Conservation (phyloP, 345 rosid genomes). For the Eucalyptus pauciflora region DNA sequence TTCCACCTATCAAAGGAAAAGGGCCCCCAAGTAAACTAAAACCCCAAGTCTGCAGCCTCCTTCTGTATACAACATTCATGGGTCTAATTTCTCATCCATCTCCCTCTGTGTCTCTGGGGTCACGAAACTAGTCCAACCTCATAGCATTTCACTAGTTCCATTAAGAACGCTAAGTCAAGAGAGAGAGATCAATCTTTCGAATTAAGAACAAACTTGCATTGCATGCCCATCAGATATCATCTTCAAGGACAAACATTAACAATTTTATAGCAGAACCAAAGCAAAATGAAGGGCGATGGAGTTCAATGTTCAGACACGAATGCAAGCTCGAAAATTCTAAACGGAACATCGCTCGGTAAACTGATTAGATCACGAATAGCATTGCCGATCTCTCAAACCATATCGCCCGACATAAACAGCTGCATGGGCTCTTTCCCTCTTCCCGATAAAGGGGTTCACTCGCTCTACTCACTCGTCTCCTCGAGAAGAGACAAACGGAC, state of each 20-base stretch:
- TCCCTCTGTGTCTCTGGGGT: not conserved
- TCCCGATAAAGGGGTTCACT: not conserved
- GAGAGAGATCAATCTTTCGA: not conserved
- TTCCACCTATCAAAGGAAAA: not conserved
- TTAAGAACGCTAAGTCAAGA: not conserved
- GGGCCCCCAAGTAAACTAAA: not conserved
- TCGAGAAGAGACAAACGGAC: not conserved
- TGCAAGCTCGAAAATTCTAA: not conserved
- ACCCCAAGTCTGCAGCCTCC: not conserved
- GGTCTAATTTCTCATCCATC: not conserved
- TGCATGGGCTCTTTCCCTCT: not conserved
- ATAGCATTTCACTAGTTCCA: not conserved
- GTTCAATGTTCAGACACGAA: not conserved
- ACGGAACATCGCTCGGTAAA: not conserved
- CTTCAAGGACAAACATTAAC: not conserved
- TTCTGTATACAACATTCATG: not conserved
- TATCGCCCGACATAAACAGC: not conserved
- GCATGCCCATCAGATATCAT: not conserved
- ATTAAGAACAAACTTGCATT: not conserved
- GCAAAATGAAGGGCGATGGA: not conserved
- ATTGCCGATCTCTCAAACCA: not conserved
- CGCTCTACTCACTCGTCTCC: not conserved
- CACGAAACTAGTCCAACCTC: not conserved
- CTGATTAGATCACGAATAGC: not conserved
- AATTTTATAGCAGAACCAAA: not conserved